Percentiles rank a stretch among this genome's conserved stretches.
phyloP scores from a whole-genome alignment of 2,329 filamentous ascomycete species.

The Zymoseptoria pseudotritici region DNA sequence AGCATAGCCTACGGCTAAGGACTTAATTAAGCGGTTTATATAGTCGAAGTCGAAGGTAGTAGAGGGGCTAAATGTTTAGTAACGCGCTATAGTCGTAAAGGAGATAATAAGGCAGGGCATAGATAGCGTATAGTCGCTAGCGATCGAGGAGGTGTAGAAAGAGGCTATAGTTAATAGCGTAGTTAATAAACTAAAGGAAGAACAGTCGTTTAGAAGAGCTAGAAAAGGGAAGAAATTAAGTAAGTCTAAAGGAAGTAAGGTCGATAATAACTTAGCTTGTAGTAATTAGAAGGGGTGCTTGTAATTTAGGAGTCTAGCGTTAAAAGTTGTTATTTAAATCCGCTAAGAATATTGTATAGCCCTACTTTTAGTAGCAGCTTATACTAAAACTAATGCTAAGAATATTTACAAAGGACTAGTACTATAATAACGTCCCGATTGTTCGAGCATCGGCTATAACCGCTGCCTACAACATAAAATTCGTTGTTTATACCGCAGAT shows the following conservation, averaged over 20 bases:
- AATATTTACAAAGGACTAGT: background rate
- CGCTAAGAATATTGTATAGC: background rate
- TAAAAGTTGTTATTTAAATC: background rate
- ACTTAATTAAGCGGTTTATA: too few relatives aligned
- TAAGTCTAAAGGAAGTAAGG: background rate
- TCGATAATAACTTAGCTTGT: background rate
- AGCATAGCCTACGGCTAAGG: too few relatives aligned
- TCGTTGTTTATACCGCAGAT: background rate
- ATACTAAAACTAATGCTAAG: background rate
- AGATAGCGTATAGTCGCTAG: too few relatives aligned
- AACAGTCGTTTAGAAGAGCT: background rate
- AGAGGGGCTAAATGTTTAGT: too few relatives aligned
- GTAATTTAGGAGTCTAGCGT: background rate
- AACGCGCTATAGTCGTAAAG: too few relatives aligned
- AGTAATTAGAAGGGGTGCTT: background rate
- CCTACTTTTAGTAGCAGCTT: background rate
- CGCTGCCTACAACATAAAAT: too few relatives aligned
- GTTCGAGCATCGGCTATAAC: background rate
- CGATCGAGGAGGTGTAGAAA: too few relatives aligned
- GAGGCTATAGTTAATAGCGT: too few relatives aligned
- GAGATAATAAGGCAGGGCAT: too few relatives aligned
- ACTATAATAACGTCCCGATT: background rate
- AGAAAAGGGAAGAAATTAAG: background rate
- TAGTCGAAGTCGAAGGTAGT: too few relatives aligned
- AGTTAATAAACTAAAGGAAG: too few relatives aligned